Percentiles rank a stretch among this genome's conserved stretches.
Conservation (phyloP, 2,329 filamentous ascomycete genomes). For the Calonectria crousiana region DNA sequence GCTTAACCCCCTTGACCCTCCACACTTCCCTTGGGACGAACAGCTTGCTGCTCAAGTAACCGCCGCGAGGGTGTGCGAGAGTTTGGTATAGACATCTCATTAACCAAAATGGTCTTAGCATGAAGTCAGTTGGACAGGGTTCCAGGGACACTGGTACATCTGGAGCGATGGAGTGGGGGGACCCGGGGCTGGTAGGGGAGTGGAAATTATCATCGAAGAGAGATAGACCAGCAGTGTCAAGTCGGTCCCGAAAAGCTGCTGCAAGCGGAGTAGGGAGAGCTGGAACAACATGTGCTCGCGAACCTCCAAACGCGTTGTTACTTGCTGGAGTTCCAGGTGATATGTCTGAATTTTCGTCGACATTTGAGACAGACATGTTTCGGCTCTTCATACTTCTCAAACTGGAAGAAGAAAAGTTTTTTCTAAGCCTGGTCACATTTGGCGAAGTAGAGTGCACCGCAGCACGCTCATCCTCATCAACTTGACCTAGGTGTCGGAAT, state of each 20-base stretch:
- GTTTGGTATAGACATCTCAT: slow-evolving; percentile 96
- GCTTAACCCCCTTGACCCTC: slow-evolving; percentile 92
- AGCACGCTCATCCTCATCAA: slow-evolving; percentile 53
- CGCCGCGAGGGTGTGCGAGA: slow-evolving; percentile 89
- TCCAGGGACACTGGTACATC: slow-evolving; percentile 85
- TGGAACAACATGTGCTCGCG: slow-evolving; percentile 64
- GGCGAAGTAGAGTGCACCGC: slow-evolving; percentile 66
- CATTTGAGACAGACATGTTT: slow-evolving; percentile 75
- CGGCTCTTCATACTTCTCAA: slow-evolving; percentile 79
- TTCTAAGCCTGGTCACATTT: slow-evolving; percentile 63
- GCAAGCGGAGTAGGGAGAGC: slow-evolving; percentile 76
- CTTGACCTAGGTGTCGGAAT: slow-evolving; percentile 47
- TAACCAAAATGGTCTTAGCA: slow-evolving; percentile 97
- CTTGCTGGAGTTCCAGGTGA: slow-evolving; percentile 82
- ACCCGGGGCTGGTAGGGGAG: slow-evolving; percentile 72
- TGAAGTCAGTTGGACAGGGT: slow-evolving; percentile 88
- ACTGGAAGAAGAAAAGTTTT: slow-evolving; percentile 79
- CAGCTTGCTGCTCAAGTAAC: slow-evolving; percentile 90
- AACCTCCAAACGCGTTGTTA: slow-evolving; percentile 69
- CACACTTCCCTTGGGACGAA: slow-evolving; percentile 95
- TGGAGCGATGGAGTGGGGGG: slow-evolving; percentile 70
- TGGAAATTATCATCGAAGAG: slow-evolving; percentile 89
- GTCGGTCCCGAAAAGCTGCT: slow-evolving; percentile 70
- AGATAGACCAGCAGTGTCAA: slow-evolving; percentile 74
- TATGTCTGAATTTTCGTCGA: slow-evolving; percentile 72